Conservation (phyloP, 108 stramenopile genomes). For the Skeletonema grethae region DNA sequence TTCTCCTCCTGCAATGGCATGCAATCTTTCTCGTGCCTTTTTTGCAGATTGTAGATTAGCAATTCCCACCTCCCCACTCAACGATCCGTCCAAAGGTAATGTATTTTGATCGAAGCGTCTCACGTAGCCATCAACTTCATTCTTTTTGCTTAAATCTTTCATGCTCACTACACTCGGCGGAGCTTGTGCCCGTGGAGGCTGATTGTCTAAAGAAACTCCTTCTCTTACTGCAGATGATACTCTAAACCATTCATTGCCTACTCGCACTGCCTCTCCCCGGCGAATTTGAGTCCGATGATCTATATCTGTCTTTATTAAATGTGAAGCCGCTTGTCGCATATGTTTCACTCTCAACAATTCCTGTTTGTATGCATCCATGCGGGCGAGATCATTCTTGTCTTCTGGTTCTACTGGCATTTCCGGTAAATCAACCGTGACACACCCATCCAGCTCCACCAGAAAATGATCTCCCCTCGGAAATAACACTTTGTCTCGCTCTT, state of each 20-base stretch:
- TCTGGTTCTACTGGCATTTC: conserved; percentile 5
- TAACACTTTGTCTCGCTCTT: conserved; percentile 74
- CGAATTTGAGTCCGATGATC: conserved; percentile 75
- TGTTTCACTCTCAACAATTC: neutral
- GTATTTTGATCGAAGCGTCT: conserved; percentile 56
- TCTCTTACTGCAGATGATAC: conserved; percentile 72
- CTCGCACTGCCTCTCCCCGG: conserved; percentile 78
- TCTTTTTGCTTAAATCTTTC: conserved; percentile 71
- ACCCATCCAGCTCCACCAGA: conserved; percentile 84
- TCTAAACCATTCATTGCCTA: conserved; percentile 85
- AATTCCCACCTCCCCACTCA: conserved; percentile 43
- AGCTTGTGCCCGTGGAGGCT: conserved; percentile 78
- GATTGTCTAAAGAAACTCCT: conserved; percentile 61
- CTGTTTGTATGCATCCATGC: neutral
- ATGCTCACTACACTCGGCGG: conserved; percentile 70
- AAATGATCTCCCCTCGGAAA: conserved; percentile 84
- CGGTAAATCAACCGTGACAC: conserved; percentile 40
- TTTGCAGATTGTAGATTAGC: conserved; percentile 66
- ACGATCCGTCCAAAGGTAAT: conserved; percentile 67
- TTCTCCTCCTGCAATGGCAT: conserved; percentile 46
- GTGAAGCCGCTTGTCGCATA: conserved; percentile 13
- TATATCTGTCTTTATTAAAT: conserved; percentile 62
- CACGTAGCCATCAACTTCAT: conserved; percentile 81
- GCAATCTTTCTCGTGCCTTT: conserved; percentile 68
- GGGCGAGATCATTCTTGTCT: neutral